Conservation (phyloP, 495 filamentous ascomycete species). For the Talaromyces ruber region DNA sequence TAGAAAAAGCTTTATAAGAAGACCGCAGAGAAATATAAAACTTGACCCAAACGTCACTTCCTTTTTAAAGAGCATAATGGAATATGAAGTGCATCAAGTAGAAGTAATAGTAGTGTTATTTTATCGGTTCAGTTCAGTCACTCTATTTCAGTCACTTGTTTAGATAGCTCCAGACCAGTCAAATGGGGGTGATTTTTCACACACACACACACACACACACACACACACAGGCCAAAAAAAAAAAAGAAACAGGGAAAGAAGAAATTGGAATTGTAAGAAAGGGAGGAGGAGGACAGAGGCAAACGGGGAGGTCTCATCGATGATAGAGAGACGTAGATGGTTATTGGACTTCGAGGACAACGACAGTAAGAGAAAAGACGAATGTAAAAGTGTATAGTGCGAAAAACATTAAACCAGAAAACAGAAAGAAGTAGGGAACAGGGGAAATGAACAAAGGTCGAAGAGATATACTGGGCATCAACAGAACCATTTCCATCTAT, state of each 20-base stretch:
- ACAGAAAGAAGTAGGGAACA: conserved; percentile 1
- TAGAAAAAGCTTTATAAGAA: background rate
- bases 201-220: no score
- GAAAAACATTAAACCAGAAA: conserved; percentile 13
- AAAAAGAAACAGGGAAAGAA: background rate
- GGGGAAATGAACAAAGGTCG: conserved; percentile 11
- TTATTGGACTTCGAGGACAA: conserved; percentile 8
- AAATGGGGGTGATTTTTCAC: background rate
- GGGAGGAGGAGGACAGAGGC: conserved; percentile 3
- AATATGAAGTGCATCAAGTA: background rate
- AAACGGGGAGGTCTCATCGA: conserved; percentile 4
- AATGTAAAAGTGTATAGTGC: conserved; percentile 11
- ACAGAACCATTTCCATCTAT: background rate
- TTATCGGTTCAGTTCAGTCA: background rate
- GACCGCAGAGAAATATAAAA: background rate
- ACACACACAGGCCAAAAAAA: background rate
- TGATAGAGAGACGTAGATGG: background rate
- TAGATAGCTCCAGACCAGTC: background rate
- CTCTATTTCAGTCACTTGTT: background rate
- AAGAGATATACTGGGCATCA: background rate
- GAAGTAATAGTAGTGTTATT: background rate
- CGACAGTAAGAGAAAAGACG: conserved; percentile 15
- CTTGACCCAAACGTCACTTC: background rate
- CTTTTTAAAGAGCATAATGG: background rate
- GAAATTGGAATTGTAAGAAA: conserved; percentile 1